phyloP scores from a whole-genome alignment of 2,329 filamentous ascomycete species.

The Epichloe sylvatica region DNA sequence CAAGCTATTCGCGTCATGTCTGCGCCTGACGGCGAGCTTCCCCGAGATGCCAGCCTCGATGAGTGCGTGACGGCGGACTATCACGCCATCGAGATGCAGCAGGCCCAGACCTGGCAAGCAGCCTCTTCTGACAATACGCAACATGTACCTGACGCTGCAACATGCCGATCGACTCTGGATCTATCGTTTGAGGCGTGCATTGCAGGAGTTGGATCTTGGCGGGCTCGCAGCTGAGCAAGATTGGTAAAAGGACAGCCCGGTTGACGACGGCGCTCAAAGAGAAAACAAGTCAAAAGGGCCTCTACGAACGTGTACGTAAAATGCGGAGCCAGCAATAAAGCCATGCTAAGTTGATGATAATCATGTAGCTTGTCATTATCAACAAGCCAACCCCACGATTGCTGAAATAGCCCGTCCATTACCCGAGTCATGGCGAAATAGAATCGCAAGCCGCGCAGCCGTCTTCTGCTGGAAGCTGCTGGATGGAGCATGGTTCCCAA shows the following conservation, averaged over 20 bases:
- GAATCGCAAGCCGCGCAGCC: too few species aligned
- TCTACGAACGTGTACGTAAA: too few species aligned
- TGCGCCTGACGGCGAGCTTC: background rate
- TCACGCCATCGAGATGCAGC: constrained; percentile 9
- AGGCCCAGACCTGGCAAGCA: background rate
- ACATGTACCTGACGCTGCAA: background rate
- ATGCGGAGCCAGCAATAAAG: too few species aligned
- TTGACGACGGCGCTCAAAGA: background rate
- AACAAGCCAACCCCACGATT: too few species aligned
- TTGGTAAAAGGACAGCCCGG: background rate
- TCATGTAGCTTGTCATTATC: too few species aligned
- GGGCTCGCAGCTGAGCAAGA: background rate
- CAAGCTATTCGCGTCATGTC: constrained; percentile 5
- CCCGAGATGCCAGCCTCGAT: constrained; percentile 4
- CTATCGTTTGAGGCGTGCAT: constrained; percentile 5
- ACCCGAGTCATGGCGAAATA: too few species aligned
- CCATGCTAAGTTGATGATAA: too few species aligned
- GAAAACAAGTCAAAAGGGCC: background rate
- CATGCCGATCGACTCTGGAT: constrained; percentile 1
- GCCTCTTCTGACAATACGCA: background rate
- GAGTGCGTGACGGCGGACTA: constrained; percentile 11
- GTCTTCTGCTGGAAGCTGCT: too few species aligned
- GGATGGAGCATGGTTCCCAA: too few species aligned
- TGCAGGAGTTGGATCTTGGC: background rate
- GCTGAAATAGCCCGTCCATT: too few species aligned